Evolutionary conservation across 1,284 basidiomycete genomes (phyloP), one percentile per base, ranked within the genome.

Genomic region (Chiua sp.): DNA sequence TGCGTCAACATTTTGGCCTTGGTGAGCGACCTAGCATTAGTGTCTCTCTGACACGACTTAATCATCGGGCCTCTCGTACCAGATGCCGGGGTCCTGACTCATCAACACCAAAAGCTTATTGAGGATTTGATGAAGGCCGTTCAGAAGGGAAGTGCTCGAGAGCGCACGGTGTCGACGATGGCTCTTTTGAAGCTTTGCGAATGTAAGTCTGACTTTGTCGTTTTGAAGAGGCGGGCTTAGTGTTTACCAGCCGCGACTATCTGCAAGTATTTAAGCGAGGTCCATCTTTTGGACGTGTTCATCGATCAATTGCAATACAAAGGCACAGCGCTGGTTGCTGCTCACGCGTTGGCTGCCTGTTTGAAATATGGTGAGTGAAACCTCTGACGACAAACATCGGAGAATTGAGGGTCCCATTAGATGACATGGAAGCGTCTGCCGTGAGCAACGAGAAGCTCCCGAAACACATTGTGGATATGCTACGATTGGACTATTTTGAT

Each of bases 131-230:
- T 46, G 32, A 32, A 15, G 4, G 59, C 59, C 7, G 22, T 50
- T n/a, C 23, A 59, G 28, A 52, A 35, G 0, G 59, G 59, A 3
- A 56, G 55, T 32, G 28, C 32, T 13, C 56, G 50, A 15, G 67
- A 65, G 10, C 68, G 67, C 44, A 59, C 60, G 2, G 59, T 65
- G 23, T 59, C 64, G 18, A 71, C 67, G 1, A 52, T 71, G 57
- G 69, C 68, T 0, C 22, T 65, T 15, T 26, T 67, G 44, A 56
- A 54, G 11, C 42, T 65, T n/a, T 58, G 65, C 47, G 42, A 68
- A 15, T 51, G 65, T 66, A 15, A 22, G 63, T n/a, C 3, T 22
- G 11, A 7, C 6, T 46, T 49, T 28, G 18, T 49, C 3, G 18
- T 23, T 32, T 3, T 5, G n/a, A 22, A n/a, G 18, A 22, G 7